phyloP scores from a whole-genome alignment of 768 basidiomycete genomes.

The Rhizopogon vinicolor region DNA sequence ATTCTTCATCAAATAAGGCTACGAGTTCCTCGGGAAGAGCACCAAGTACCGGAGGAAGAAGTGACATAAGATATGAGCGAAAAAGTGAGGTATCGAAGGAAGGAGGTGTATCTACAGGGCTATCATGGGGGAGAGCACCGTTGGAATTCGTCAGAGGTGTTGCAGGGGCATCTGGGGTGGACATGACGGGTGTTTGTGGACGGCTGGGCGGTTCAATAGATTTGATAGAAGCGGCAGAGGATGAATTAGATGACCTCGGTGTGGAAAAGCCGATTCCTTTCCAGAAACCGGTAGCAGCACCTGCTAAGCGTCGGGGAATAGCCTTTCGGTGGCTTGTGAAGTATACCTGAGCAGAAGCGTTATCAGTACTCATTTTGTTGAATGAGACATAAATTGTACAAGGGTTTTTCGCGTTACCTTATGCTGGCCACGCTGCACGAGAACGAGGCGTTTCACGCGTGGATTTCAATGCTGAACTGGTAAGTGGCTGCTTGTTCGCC shows the following conservation, averaged over 20 bases:
- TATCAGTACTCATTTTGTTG: conserved; percentile 3
- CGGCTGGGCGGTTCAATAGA: conserved; percentile 1
- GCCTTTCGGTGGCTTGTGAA: conserved; percentile 24
- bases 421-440: conserved; percentile 6
- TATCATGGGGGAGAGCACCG: conserved; percentile 19
- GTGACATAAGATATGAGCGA: conserved; percentile 60
- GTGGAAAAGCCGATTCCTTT: conserved; percentile 16
- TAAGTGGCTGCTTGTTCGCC: not conserved
- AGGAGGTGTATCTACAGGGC: conserved; percentile 34
- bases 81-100: conserved; percentile 68
- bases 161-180: conserved; percentile 12
- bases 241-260: conserved; percentile 11
- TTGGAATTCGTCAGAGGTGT: conserved; percentile 27
- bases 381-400: not conserved
- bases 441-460: conserved; percentile 17
- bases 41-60: conserved; percentile 83
- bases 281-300: conserved; percentile 18
- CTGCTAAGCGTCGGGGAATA: conserved; percentile 16
- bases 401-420: conserved; percentile 3
- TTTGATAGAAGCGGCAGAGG: conserved; percentile 3
- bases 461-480: not conserved
- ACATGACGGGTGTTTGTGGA: conserved; percentile 6
- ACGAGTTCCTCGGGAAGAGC: conserved; percentile 61
- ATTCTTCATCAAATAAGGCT: conserved; percentile 65
- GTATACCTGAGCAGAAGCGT: conserved; percentile 25